Evolutionary conservation across 768 basidiomycete species (phyloP).

Genomic region (Kwoniella pini): DNA sequence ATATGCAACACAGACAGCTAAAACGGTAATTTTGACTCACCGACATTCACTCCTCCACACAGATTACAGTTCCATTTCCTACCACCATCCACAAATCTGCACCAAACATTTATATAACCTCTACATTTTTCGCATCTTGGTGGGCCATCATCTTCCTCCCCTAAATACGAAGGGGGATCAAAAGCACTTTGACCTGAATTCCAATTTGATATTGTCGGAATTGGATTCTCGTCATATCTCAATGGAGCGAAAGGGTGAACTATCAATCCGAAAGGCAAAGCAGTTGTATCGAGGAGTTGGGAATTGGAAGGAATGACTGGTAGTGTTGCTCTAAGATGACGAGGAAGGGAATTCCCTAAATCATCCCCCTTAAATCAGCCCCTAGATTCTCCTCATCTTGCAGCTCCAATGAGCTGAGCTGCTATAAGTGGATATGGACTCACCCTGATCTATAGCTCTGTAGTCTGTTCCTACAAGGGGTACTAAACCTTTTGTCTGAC

Average conservation of each 20-base stretch:
- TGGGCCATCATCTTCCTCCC: slow-evolving; percentile 67
- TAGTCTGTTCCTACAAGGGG: slow-evolving; percentile 87
- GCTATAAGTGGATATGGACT: slow-evolving; percentile 21
- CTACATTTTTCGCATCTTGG: slow-evolving; percentile 80
- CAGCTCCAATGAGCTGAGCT: no score
- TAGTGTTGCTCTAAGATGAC: slow-evolving; percentile 83
- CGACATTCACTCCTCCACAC: slow-evolving; percentile 78
- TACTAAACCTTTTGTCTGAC: slow-evolving; percentile 63
- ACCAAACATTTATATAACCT: slow-evolving; percentile 94
- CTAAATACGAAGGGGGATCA: slow-evolving; percentile 19
- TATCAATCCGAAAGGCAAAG: slow-evolving; percentile 78
- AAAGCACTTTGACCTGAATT: slow-evolving; percentile 38
- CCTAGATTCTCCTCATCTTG: background rate
- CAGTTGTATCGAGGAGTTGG: slow-evolving; percentile 75
- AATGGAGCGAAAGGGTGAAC: slow-evolving; percentile 87
- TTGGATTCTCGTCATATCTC: slow-evolving; percentile 67
- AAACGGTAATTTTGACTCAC: no score
- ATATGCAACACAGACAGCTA: no score
- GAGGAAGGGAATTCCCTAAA: slow-evolving; percentile 84
- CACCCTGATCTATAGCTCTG: slow-evolving; percentile 87
- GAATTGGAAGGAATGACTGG: slow-evolving; percentile 83
- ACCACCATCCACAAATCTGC: slow-evolving; percentile 77
- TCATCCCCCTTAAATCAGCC: background rate
- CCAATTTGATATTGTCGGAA: slow-evolving; percentile 71
- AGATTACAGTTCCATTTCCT: slow-evolving; percentile 89